Evolutionary conservation across 805 yeast species (phyloP).

Genomic region (Teunomyces aglyptinius): DNA sequence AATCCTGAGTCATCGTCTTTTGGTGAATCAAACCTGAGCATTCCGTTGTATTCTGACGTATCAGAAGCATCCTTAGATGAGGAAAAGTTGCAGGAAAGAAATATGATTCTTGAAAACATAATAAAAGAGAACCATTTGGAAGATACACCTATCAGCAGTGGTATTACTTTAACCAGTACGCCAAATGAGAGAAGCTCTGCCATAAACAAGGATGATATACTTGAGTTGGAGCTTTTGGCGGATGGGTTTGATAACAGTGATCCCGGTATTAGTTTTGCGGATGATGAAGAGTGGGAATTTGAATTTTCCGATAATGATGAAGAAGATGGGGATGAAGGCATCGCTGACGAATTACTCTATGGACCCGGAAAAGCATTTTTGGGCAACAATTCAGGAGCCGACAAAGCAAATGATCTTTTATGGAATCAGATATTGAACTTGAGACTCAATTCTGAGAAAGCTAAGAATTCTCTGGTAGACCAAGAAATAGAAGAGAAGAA

Average conservation of each 20-base stretch:
- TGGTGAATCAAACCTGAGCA: background rate
- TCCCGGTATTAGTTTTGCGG: constrained; percentile 17
- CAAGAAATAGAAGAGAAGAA: background rate
- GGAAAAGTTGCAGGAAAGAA: constrained; percentile 8
- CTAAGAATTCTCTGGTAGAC: background rate
- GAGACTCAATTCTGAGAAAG: constrained; percentile 15
- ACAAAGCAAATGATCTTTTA: constrained; percentile 23
- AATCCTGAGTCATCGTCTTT: constrained; percentile 11
- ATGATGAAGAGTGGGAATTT: constrained; percentile 39
- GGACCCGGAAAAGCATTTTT: constrained; percentile 17
- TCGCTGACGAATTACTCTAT: constrained; percentile 30
- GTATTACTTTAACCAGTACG: constrained; percentile 8
- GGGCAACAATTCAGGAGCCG: constrained; percentile 7
- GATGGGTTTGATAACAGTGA: constrained; percentile 41
- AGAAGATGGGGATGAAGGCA: constrained; percentile 23
- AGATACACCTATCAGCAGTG: constrained; percentile 1
- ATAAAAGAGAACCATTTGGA: constrained; percentile 14
- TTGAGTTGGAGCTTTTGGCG: constrained; percentile 55
- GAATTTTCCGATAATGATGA: constrained; percentile 37
- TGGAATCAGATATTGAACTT: constrained; percentile 41
- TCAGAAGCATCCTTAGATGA: constrained; percentile 11
- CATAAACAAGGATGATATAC: constrained; percentile 45
- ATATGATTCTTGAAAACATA: constrained; percentile 12
- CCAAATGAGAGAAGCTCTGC: constrained; percentile 16
- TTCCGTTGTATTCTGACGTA: background rate